Base-by-base conservation (phyloP, 306 rosid genomes). In the Casuarina cunninghamiana region DNA sequence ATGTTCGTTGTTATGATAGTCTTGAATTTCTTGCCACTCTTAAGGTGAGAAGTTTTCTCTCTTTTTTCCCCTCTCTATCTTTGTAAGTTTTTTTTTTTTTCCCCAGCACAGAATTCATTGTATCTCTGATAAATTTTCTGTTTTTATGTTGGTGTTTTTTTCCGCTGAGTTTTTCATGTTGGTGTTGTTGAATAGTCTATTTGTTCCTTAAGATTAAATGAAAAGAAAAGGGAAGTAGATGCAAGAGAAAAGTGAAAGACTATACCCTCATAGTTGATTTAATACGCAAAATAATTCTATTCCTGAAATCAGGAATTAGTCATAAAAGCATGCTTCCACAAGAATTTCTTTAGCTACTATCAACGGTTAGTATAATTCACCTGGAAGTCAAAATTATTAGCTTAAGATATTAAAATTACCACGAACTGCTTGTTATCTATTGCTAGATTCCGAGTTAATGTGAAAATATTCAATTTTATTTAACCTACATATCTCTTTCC, bases 21-120 rank as follows among this genome's bases (percentile, higher is more conserved):
- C 84, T 92, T 75, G 82, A 92, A n/a, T 92, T 90, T 83, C 96
- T 94, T 85, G 91, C 91, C 74, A 89, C 89, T 80, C 98, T 94
- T 82, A 94, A 89, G 96, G 98, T 90, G 76, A 77, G 77, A 75
- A 21, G 11, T 42, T n/a, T 58, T 19, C 12, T 9, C 72, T 45
- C 43, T 71, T 43, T 48, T 70, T 62, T 62, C 71, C 5, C 37
- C 35, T 19, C 42, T 50, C 48, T 50, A 7, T 43, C 15, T 17
- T 71, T 32, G 13, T 48, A 48, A 10, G 51, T 46, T 10, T 12
- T 48, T 9, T 48, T 10, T 13, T 48, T 9, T 8, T 48, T 48
- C 51, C 51, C 13, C 9, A 48, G 9, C 9, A 48, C 12, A 48
- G 11, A 48, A 48, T 48, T 8, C 60, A 15, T 53, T 53, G 5